Percentiles rank a stretch among this genome's conserved stretches.
Evolutionary conservation across 2,329 filamentous ascomycete species (phyloP).

Genomic region (Alternaria consortialis): DNA sequence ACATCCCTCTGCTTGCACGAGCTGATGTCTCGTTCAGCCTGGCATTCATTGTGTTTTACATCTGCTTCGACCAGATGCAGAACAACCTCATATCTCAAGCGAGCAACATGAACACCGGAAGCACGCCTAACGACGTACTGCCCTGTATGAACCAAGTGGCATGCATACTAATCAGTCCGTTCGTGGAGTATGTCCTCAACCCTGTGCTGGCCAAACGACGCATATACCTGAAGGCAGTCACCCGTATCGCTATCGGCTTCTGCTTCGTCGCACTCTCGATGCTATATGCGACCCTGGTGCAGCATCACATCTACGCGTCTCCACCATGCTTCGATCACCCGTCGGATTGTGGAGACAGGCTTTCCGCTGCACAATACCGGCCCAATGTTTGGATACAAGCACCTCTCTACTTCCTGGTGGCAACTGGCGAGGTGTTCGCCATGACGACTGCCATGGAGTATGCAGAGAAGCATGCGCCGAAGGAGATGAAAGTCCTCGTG

Average conservation of each 20-base stretch:
- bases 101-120: slow-evolving; percentile 45
- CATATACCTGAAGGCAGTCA: slow-evolving; percentile 42
- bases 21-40: slow-evolving; percentile 17
- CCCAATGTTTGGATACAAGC: slow-evolving; percentile 54
- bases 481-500: slow-evolving; percentile 52
- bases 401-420: slow-evolving; percentile 53
- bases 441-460: slow-evolving; percentile 56
- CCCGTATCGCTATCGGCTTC: slow-evolving; percentile 45
- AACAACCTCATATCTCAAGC: slow-evolving; percentile 52
- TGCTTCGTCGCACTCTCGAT: slow-evolving; percentile 40
- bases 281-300: slow-evolving; percentile 42
- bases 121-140: slow-evolving; percentile 50
- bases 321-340: slow-evolving; percentile 48
- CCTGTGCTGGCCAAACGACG: slow-evolving; percentile 38
- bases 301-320: slow-evolving; percentile 44
- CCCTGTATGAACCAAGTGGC: slow-evolving; percentile 43
- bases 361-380: slow-evolving; percentile 33
- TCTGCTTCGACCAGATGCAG: slow-evolving; percentile 53
- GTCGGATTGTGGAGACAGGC: slow-evolving; percentile 38
- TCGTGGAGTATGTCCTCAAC: slow-evolving; percentile 42
- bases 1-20: too few relatives aligned
- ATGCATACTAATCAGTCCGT: slow-evolving; percentile 45
- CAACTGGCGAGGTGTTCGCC: slow-evolving; percentile 55
- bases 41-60: slow-evolving; percentile 47
- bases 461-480: slow-evolving; percentile 55